phyloP scores from a whole-genome alignment of 2,329 filamentous ascomycete species.

The Furcasterigmium furcatum region DNA sequence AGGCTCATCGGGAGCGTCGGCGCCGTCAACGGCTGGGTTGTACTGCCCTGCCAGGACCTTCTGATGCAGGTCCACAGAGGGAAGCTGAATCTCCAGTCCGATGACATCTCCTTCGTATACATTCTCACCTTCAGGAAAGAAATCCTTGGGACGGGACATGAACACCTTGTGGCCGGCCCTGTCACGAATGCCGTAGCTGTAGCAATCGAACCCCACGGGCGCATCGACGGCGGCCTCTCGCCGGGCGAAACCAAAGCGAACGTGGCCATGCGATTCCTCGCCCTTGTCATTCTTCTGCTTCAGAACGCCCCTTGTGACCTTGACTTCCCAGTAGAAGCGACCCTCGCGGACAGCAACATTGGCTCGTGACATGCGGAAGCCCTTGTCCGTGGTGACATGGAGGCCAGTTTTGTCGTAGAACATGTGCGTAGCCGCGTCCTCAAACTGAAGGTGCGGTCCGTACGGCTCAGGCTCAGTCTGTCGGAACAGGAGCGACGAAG shows the following conservation, averaged over 20 bases:
- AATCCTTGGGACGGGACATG: constrained; percentile 89
- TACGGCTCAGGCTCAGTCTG: constrained; percentile 84
- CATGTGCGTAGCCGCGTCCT: constrained; percentile 84
- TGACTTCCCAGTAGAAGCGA: constrained; percentile 91
- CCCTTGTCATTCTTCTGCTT: constrained; percentile 32
- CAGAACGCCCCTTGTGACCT: constrained; percentile 74
- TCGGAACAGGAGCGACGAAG: constrained; percentile 84
- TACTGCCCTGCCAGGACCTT: constrained; percentile 86
- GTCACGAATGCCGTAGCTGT: constrained; percentile 92
- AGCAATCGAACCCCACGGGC: constrained; percentile 83
- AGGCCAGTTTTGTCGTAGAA: constrained; percentile 74
- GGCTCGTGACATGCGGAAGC: constrained; percentile 85
- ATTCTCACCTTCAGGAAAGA: constrained; percentile 75
- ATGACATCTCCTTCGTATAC: constrained; percentile 91
- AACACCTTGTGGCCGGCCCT: constrained; percentile 88
- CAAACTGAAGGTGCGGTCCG: constrained; percentile 82
- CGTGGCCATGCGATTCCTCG: constrained; percentile 52
- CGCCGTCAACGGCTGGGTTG: constrained; percentile 77
- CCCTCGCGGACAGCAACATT: constrained; percentile 91
- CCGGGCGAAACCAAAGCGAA: constrained; percentile 84
- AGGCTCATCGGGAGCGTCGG: constrained; percentile 51
- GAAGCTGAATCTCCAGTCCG: constrained; percentile 87
- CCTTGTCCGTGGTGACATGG: constrained; percentile 85
- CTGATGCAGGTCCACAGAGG: constrained; percentile 78
- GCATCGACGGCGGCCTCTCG: constrained; percentile 79